phyloP scores from a whole-genome alignment of 176 grass and related monocot species.

The Poa annua region DNA sequence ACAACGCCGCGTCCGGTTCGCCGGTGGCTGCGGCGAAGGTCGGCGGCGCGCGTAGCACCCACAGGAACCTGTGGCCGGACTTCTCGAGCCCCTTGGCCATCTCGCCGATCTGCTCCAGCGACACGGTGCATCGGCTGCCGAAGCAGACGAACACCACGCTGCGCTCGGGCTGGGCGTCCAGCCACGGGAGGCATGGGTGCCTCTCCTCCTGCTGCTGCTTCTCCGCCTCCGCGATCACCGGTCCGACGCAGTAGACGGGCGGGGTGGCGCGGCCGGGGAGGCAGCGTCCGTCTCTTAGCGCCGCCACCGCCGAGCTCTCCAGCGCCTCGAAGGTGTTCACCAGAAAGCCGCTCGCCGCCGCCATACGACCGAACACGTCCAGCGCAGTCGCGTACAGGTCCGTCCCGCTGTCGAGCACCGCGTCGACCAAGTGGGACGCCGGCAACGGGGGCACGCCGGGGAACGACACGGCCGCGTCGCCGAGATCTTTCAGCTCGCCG shows the following conservation, averaged over 20 bases:
- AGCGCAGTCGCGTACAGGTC: slow-evolving; percentile 5
- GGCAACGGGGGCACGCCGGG: slow-evolving; percentile 47
- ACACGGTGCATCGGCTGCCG: slow-evolving; percentile 27
- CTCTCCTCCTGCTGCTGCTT: not conserved
- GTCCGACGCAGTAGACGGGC: slow-evolving; percentile 45
- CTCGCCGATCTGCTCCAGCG: slow-evolving; percentile 32
- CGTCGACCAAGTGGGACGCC: slow-evolving; percentile 44
- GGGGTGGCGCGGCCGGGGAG: slow-evolving; percentile 14
- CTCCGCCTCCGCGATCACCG: slow-evolving; percentile 1
- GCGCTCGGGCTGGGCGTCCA: not conserved
- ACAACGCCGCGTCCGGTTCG: not conserved
- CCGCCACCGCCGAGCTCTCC: slow-evolving; percentile 27
- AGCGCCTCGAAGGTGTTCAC: slow-evolving; percentile 48
- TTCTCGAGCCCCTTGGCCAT: slow-evolving; percentile 39
- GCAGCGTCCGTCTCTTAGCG: slow-evolving; percentile 22
- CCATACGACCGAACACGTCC: not conserved
- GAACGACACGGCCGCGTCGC: slow-evolving; percentile 34
- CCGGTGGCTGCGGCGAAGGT: not conserved
- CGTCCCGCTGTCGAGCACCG: slow-evolving; percentile 30
- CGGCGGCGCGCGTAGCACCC: slow-evolving; percentile 35
- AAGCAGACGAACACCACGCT: slow-evolving; percentile 16
- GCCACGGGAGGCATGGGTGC: slow-evolving; percentile 44
- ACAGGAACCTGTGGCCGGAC: slow-evolving; percentile 41
- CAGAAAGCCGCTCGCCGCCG: slow-evolving; percentile 31
- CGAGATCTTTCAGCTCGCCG: slow-evolving; percentile 45